Evolutionary conservation across 2,329 filamentous ascomycete genomes (phyloP).

Genomic region (Didymella exigua): DNA sequence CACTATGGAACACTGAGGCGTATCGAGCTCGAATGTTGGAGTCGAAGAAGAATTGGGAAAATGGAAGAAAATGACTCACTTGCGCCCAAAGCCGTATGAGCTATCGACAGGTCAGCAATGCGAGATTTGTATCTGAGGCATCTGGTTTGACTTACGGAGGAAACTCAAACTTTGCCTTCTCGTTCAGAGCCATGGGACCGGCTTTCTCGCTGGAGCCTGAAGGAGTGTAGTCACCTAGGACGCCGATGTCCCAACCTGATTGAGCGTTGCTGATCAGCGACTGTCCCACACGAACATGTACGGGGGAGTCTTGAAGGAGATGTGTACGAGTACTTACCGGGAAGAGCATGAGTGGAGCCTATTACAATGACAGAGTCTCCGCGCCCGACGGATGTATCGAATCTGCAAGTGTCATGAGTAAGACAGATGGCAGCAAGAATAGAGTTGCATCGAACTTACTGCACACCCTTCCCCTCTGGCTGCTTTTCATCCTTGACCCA

Average conservation of each 20-base stretch:
- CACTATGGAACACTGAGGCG: too few relatives aligned
- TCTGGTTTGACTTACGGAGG: constrained; percentile 62
- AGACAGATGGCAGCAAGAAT: too few relatives aligned
- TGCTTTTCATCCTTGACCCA: constrained; percentile 73
- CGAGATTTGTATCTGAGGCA: neutral
- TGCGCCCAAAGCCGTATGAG: constrained; percentile 46
- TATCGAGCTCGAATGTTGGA: too few relatives aligned
- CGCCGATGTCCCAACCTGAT: constrained; percentile 68
- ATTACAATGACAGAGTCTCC: constrained; percentile 79
- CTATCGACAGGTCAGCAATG: constrained; percentile 33
- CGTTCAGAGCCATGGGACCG: constrained; percentile 80
- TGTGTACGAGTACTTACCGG: neutral
- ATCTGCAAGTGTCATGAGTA: constrained; percentile 60
- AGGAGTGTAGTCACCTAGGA: constrained; percentile 52
- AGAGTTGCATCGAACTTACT: constrained; percentile 61
- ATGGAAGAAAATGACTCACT: constrained; percentile 33
- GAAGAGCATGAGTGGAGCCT: constrained; percentile 53
- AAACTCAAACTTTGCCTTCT: constrained; percentile 86
- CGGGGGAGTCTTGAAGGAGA: neutral
- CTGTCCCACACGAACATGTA: neutral
- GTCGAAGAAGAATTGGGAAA: neutral
- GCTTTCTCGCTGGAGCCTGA: constrained; percentile 15
- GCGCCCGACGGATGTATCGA: constrained; percentile 83
- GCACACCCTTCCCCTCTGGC: constrained; percentile 67
- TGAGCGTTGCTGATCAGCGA: neutral